Percentiles rank a stretch among this genome's conserved stretches.
Evolutionary conservation across 2,329 filamentous ascomycete species (phyloP).

Genomic region (Hymenoscyphus occultus): DNA sequence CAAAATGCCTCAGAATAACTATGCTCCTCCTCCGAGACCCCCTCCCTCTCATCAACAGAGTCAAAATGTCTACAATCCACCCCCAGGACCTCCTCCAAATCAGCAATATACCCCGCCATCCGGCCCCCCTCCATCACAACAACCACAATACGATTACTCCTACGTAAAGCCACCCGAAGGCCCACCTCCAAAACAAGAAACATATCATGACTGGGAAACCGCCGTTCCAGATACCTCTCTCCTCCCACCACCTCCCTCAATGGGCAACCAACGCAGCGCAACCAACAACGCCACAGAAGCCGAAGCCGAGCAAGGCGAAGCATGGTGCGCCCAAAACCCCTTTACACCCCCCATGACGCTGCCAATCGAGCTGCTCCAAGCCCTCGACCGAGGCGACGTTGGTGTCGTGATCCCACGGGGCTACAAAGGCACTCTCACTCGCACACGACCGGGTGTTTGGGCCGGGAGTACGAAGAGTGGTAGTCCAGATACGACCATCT

Average conservation of each 20-base stretch:
- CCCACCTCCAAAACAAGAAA: conserved; percentile 33
- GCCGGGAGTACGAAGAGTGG: conserved; percentile 40
- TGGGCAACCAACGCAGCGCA: conserved; percentile 63
- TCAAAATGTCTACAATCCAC: conserved; percentile 18
- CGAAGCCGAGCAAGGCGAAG: conserved; percentile 61
- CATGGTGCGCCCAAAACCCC: conserved; percentile 62
- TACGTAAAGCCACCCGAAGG: conserved; percentile 26
- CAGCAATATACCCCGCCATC: conserved; percentile 19
- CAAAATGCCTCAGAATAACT: conserved; percentile 30
- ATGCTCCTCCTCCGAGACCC: conserved; percentile 39
- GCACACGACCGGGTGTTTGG: conserved; percentile 52
- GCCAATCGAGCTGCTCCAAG: conserved; percentile 45
- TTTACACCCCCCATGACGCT: conserved; percentile 54
- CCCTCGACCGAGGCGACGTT: conserved; percentile 51
- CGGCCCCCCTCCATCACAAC: conserved; percentile 26
- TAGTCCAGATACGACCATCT: conserved; percentile 60
- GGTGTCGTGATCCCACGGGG: conserved; percentile 50
- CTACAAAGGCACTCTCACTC: conserved; percentile 48
- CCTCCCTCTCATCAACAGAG: conserved; percentile 29
- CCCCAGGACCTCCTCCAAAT: conserved; percentile 35
- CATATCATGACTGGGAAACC: conserved; percentile 65
- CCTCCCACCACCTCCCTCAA: conserved; percentile 68
- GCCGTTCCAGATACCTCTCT: conserved; percentile 70
- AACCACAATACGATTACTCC: conserved; percentile 10
- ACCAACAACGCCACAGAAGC: conserved; percentile 66